Evolutionary conservation across 2,329 filamentous ascomycete genomes (phyloP), one percentile per base, ranked within the genome.

Genomic region (Pseudogymnoascus sp.): DNA sequence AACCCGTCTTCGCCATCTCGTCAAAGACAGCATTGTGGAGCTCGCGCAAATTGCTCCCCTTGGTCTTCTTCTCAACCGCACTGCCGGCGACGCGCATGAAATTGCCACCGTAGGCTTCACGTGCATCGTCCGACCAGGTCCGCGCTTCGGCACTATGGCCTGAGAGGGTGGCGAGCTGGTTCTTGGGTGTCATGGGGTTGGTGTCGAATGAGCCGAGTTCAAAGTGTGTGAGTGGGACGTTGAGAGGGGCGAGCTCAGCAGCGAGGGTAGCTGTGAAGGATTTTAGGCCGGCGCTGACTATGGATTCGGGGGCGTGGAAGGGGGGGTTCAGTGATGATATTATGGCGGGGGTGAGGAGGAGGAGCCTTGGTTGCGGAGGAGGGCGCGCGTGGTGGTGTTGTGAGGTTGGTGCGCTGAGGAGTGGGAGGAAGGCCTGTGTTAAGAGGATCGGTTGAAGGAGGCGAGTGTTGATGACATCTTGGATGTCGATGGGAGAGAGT

Each of bases 21-120:
- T 97, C 93, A 73, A 97, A 96, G 9, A 99, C 88, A 1, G 90
- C 87, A 71, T 91, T 88, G 76, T 97, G 90, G 62, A 99, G 81
- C 67, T 89, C 87, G 33, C 90, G 82, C 53, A 96, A 80, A 3
- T 88, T 87, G 65, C 87, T 92, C 3, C 72, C 72, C 59, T 60
- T 60, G 9, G n/a, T 31, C 53, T 68, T 70, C 2, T 68, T 69
- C 6, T 68, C 11, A 7, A 65, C 64, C 15, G 64, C 50, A 11
- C 82, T 87, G 68, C 81, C 83, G 3, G 82, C 80, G 69, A 85
- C 81, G 19, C 77, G 78, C 53, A 83, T 77, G 72, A 83, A 88
- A 73, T 88, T 88, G 67, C 79, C 78, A 29, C 80, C 85, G 72
- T 88, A 88, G n/a, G 81, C 79, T 66, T 82, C 78, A 40, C 85